Percentiles rank a stretch among this genome's conserved stretches.
These are phyloP conservation scores for Leccinum incarnatum DNA, from an alignment of 768 basidiomycete species.

Conservation along the genomic window DNA sequence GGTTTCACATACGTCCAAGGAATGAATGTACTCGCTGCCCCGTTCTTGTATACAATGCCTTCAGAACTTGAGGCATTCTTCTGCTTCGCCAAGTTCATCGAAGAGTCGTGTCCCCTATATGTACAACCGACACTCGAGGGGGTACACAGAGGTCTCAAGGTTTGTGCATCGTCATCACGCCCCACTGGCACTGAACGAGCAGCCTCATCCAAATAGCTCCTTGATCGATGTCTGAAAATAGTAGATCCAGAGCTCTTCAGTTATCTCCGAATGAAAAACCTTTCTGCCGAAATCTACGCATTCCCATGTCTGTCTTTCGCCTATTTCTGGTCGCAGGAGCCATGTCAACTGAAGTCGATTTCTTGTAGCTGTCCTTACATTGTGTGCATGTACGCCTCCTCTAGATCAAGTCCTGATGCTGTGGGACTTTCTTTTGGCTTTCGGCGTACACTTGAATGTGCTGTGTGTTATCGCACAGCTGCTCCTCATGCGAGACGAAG, in stretches of 20 bases:
- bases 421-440: conserved; percentile 97
- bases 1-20: conserved; percentile 98
- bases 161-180: conserved; percentile 33
- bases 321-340: not conserved
- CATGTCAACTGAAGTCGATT: conserved; percentile 1
- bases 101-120: conserved; percentile 92
- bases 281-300: conserved; percentile 95
- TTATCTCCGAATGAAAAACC: conserved; percentile 83
- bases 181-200: not conserved
- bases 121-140: conserved; percentile 95
- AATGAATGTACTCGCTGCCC: conserved; percentile 98
- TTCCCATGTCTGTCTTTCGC: conserved; percentile 76
- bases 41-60: conserved; percentile 96
- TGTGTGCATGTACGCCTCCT: conserved; percentile 97
- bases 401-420: conserved; percentile 90
- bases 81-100: conserved; percentile 95
- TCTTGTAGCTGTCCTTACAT: conserved; percentile 76
- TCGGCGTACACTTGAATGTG: conserved; percentile 95
- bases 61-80: conserved; percentile 98
- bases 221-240: conserved; percentile 89
- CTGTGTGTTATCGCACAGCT: conserved; percentile 96
- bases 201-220: conserved; percentile 51
- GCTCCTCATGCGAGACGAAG: conserved; percentile 82
- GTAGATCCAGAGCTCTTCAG: conserved; percentile 85
- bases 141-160: conserved; percentile 92